Evolutionary conservation across 1,139 yeast genomes (phyloP).

Genomic region (Kodamaea arcana): DNA sequence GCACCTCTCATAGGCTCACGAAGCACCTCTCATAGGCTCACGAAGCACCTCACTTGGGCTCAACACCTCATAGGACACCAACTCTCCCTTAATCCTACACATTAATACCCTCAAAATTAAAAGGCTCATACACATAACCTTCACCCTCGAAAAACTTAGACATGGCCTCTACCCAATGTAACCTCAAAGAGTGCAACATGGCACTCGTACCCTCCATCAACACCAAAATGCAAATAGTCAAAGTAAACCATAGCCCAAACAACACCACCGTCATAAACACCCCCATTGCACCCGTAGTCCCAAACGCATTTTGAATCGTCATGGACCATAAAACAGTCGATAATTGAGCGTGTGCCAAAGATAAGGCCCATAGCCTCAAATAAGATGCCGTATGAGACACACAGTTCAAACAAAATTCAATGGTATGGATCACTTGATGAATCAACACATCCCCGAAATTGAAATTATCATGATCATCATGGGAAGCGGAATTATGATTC

Average conservation of each 20-base stretch:
- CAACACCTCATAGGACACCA: too few species aligned
- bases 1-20: too few species aligned
- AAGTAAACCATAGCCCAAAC: slow-evolving; percentile 92
- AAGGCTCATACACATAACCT: slow-evolving; percentile 85
- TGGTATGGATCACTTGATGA: slow-evolving; percentile 97
- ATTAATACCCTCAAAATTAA: slow-evolving; percentile 18
- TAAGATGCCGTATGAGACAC: slow-evolving; percentile 98
- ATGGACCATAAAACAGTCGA: slow-evolving; percentile 93
- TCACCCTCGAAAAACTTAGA: slow-evolving; percentile 96
- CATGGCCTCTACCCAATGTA: slow-evolving; percentile 99
- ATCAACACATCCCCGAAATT: slow-evolving; percentile 91
- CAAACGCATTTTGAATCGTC: slow-evolving; percentile 87
- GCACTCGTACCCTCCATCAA: slow-evolving; percentile 99
- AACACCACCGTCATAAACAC: slow-evolving; percentile 68
- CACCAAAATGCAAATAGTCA: slow-evolving; percentile 87
- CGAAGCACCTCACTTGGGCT: too few species aligned
- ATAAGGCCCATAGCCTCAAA: slow-evolving; percentile 93
- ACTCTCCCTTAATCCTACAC: too few species aligned
- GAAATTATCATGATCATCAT: slow-evolving; percentile 44
- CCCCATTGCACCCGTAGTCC: slow-evolving; percentile 62
- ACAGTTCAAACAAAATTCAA: slow-evolving; percentile 95
- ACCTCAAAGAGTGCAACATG: slow-evolving; percentile 92
- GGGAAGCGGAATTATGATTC: slow-evolving; percentile 19
- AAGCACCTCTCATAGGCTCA: too few species aligned
- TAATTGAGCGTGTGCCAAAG: slow-evolving; percentile 94